These are phyloP conservation scores for Euphrasia arctica DNA, from an alignment of 305 asterid species.

Conservation along the genomic window DNA sequence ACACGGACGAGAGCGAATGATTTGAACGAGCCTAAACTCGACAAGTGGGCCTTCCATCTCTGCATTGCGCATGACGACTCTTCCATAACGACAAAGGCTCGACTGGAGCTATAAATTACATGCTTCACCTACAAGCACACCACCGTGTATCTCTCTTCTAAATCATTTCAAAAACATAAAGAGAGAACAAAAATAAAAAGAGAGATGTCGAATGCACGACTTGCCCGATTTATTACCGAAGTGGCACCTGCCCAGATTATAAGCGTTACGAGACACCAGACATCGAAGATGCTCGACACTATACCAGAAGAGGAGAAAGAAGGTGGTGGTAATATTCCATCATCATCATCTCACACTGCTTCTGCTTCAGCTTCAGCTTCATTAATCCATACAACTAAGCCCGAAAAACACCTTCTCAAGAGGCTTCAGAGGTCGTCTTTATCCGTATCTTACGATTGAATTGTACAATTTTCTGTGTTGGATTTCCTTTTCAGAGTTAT, in stretches of 20 bases:
- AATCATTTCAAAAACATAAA: too few relatives aligned
- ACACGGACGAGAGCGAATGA: too few relatives aligned
- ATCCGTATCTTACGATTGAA: conserved; percentile 15
- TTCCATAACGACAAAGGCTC: too few relatives aligned
- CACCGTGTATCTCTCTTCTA: too few relatives aligned
- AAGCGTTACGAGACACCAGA: conserved; percentile 45
- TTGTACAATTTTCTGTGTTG: too few relatives aligned
- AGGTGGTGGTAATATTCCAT: not conserved
- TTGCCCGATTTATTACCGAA: conserved; percentile 48
- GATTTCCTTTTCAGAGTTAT: too few relatives aligned
- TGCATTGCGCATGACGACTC: too few relatives aligned
- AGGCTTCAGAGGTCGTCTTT: conserved; percentile 22
- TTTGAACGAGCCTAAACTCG: too few relatives aligned
- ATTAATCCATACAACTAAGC: not conserved
- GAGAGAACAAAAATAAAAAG: too few relatives aligned
- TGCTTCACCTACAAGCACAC: too few relatives aligned
- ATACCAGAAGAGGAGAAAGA: conserved; percentile 62
- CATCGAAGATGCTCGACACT: conserved; percentile 54
- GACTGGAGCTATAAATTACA: too few relatives aligned
- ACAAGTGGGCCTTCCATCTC: too few relatives aligned
- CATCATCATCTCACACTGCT: not conserved
- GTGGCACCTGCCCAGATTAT: conserved; percentile 62
- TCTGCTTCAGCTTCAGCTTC: conserved; percentile 1
- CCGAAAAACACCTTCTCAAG: conserved; percentile 11
- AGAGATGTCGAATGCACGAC: conserved; percentile 49